Conservation (phyloP, 768 basidiomycete genomes). For the Tulasnella sp. region DNA sequence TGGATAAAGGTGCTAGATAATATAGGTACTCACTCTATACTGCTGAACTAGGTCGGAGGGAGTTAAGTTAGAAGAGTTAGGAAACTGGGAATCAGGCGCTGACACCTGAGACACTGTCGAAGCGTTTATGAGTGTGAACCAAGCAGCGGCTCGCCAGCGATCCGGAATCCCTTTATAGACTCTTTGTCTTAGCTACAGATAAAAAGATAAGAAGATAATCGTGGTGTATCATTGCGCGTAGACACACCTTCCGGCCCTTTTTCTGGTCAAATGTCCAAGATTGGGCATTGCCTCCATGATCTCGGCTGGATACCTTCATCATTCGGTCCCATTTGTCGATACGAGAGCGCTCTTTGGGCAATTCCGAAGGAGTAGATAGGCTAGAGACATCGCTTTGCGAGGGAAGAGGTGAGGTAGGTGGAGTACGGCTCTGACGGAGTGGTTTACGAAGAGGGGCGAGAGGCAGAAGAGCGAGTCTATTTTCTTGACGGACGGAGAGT, state of each 20-base stretch:
- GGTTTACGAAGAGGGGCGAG: slow-evolving; percentile 49
- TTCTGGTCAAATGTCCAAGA: slow-evolving; percentile 53
- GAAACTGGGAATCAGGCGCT: slow-evolving; percentile 35
- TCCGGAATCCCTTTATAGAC: slow-evolving; percentile 96
- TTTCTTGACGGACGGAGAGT: slow-evolving; percentile 48
- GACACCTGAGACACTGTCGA: slow-evolving; percentile 18
- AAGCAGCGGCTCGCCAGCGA: slow-evolving; percentile 84
- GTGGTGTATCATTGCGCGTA: no score
- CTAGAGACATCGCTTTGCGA: no score
- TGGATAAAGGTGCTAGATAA: neutral
- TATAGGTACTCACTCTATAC: slow-evolving; percentile 23
- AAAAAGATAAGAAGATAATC: no score
- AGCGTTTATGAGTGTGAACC: slow-evolving; percentile 64
- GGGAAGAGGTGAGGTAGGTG: slow-evolving; percentile 33
- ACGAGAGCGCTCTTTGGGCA: slow-evolving; percentile 48
- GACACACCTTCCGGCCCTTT: slow-evolving; percentile 50
- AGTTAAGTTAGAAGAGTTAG: no score
- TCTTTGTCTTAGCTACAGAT: slow-evolving; percentile 38
- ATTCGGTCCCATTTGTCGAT: slow-evolving; percentile 91
- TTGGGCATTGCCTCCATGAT: slow-evolving; percentile 63
- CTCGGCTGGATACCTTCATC: slow-evolving; percentile 47
- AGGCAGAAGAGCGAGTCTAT: slow-evolving; percentile 58
- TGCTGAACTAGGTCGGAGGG: slow-evolving; percentile 27
- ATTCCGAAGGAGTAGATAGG: no score
- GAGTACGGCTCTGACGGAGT: slow-evolving; percentile 30